Conservation (phyloP, 2,329 filamentous ascomycete species). For the Fusarium mexicanum region DNA sequence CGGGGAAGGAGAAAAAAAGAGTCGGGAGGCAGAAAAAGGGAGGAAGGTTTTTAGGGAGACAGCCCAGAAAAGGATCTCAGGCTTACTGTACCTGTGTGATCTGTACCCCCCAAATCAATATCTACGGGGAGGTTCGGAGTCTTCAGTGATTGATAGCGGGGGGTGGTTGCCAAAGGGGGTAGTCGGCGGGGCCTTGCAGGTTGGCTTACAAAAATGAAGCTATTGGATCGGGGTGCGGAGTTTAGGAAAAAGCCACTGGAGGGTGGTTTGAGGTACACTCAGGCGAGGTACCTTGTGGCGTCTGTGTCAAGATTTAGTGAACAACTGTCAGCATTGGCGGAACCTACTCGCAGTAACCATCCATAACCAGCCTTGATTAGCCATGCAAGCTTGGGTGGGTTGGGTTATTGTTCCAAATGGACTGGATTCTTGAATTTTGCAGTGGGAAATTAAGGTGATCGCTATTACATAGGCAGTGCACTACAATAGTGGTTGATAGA, state of each 20-base stretch:
- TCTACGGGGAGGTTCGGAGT: conserved; percentile 16
- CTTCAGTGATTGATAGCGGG: conserved; percentile 21
- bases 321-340: conserved; percentile 38
- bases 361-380: neutral
- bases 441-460: conserved; percentile 6
- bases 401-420: neutral
- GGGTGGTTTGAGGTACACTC: conserved; percentile 3
- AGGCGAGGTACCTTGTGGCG: conserved; percentile 3
- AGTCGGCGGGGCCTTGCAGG: neutral
- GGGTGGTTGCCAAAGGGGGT: neutral
- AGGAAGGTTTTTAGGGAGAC: conserved; percentile 15
- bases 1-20: neutral
- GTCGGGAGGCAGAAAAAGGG: conserved; percentile 12
- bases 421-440: neutral
- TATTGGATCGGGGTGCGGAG: neutral
- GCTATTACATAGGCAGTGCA: neutral
- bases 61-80: conserved; percentile 13
- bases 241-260: neutral
- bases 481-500: neutral
- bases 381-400: neutral
- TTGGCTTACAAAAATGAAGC: neutral
- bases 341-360: neutral
- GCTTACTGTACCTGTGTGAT: conserved; percentile 22
- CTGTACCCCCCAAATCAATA: conserved; percentile 14
- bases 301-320: conserved; percentile 33